These are phyloP conservation scores for Waitea zeae DNA, from an alignment of 1,284 basidiomycete genomes.

Conservation along the genomic window DNA sequence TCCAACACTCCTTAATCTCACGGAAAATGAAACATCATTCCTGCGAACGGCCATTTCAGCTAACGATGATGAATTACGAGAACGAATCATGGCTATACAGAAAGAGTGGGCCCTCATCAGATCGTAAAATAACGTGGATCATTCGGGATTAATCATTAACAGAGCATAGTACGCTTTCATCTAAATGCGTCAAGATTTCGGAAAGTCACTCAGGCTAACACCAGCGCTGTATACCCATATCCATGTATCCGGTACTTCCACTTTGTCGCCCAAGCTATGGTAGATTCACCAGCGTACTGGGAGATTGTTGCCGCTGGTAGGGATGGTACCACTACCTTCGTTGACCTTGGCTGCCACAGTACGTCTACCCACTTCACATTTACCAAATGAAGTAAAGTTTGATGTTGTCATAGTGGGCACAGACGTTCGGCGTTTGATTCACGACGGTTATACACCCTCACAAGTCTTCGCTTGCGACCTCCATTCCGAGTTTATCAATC, in stretches of 20 bases:
- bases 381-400: not conserved
- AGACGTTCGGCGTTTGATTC: conserved; percentile 10
- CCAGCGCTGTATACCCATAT: too few species aligned
- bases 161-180: too few species aligned
- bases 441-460: conserved; percentile 9
- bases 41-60: too few species aligned
- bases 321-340: conserved; percentile 10
- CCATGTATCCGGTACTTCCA: conserved; percentile 18
- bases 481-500: conserved; percentile 10
- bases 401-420: conserved; percentile 10
- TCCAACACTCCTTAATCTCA: too few species aligned
- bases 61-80: too few species aligned
- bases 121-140: too few species aligned
- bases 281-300: conserved; percentile 12
- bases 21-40: too few species aligned
- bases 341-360: conserved; percentile 21
- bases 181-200: too few species aligned
- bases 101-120: too few species aligned
- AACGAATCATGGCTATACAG: too few species aligned
- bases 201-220: too few species aligned
- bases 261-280: conserved; percentile 15
- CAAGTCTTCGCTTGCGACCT: conserved; percentile 11
- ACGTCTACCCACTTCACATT: conserved; percentile 5
- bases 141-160: too few species aligned
- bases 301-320: conserved; percentile 12